These are phyloP conservation scores for Pseudopithomyces chartarum DNA, from an alignment of 2,329 filamentous ascomycete species.

Conservation along the genomic window DNA sequence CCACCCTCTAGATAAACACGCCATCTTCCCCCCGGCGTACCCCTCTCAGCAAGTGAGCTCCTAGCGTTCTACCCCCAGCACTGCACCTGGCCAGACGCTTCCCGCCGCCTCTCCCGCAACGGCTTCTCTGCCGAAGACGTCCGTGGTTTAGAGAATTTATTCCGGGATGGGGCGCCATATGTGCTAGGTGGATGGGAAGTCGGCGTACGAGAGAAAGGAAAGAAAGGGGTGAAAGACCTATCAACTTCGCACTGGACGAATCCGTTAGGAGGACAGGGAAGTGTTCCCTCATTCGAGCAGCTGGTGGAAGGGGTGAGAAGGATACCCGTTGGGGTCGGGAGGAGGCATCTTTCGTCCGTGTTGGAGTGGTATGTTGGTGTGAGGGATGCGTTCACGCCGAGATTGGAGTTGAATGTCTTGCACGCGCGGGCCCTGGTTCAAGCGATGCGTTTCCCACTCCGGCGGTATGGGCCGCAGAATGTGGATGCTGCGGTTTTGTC, in stretches of 20 bases:
- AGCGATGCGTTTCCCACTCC: constrained; percentile 21
- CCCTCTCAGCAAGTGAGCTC: constrained; percentile 32
- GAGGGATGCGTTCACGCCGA: constrained; percentile 21
- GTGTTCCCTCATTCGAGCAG: constrained; percentile 28
- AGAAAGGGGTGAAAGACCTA: too few relatives aligned
- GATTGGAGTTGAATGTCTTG: constrained; percentile 31
- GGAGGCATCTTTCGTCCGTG: constrained; percentile 25
- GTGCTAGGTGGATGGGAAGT: too few relatives aligned
- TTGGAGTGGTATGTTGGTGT: constrained; percentile 26
- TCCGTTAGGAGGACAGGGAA: too few relatives aligned
- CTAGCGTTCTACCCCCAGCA: constrained; percentile 36
- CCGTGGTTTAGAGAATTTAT: too few relatives aligned
- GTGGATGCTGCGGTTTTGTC: constrained; percentile 20
- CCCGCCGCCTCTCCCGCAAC: constrained; percentile 15
- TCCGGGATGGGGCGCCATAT: too few relatives aligned
- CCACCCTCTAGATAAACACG: too few relatives aligned
- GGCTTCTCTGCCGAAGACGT: constrained; percentile 6
- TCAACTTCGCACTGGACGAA: too few relatives aligned
- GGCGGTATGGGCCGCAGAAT: constrained; percentile 21
- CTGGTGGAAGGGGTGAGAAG: constrained; percentile 23
- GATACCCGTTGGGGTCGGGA: constrained; percentile 25
- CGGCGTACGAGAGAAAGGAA: too few relatives aligned
- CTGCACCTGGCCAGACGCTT: constrained; percentile 26
- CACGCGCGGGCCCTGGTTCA: constrained; percentile 29
- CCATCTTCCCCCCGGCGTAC: constrained; percentile 32